Conservation (phyloP, 1,284 basidiomycete species). For the Apiotrichum veenhuisii region DNA sequence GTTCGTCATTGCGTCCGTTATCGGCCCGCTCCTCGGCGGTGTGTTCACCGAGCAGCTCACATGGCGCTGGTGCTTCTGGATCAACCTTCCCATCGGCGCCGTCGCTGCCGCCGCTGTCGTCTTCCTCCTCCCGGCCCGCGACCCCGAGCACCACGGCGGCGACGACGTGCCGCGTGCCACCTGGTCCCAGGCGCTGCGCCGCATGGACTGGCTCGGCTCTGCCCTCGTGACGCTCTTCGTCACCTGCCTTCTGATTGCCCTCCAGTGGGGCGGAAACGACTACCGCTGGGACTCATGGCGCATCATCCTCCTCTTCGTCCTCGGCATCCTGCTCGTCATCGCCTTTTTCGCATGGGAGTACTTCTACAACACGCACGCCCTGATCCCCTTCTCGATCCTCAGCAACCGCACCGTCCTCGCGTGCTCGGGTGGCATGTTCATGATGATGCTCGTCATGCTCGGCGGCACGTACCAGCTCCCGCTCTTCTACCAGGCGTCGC, state of each 20-base stretch:
- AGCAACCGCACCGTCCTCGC: constrained; percentile 45
- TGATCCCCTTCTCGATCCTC: constrained; percentile 38
- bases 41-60: constrained; percentile 52
- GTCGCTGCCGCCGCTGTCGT: constrained; percentile 46
- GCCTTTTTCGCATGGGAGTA: constrained; percentile 49
- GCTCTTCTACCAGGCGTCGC: constrained; percentile 52
- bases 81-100: constrained; percentile 53
- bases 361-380: constrained; percentile 41
- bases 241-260: constrained; percentile 51
- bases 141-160: constrained; percentile 30
- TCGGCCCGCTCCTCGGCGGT: constrained; percentile 49
- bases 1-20: constrained; percentile 48
- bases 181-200: constrained; percentile 27
- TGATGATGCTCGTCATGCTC: constrained; percentile 51
- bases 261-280: constrained; percentile 52
- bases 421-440: constrained; percentile 44
- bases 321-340: constrained; percentile 43
- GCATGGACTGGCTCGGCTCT: constrained; percentile 51
- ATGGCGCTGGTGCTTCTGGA: constrained; percentile 54
- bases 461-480: constrained; percentile 49
- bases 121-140: constrained; percentile 53
- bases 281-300: constrained; percentile 39
- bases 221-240: constrained; percentile 47
- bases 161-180: neutral
- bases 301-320: constrained; percentile 46